Evolutionary conservation across 164 flowering plant species (phyloP).

Genomic region (Nelumbo lutea): DNA sequence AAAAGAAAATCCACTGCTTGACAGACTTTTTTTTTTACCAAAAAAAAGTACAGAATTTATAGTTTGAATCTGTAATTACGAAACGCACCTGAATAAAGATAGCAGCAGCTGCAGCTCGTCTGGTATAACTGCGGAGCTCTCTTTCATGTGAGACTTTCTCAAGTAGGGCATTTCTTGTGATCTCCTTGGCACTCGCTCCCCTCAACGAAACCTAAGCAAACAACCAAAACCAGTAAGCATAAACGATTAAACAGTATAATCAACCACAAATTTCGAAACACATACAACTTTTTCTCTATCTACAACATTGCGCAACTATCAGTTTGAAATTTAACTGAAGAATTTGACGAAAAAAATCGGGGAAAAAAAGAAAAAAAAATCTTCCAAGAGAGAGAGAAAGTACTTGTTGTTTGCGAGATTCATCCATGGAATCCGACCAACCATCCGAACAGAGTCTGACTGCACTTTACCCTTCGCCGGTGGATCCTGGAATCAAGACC

Average conservation of each 20-base stretch:
- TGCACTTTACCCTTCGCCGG: too few species aligned
- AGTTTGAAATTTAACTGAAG: too few species aligned
- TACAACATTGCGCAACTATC: too few species aligned
- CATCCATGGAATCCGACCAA: conserved; percentile 25
- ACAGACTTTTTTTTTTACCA: neutral
- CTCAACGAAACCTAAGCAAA: conserved; percentile 71
- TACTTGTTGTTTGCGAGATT: conserved; percentile 38
- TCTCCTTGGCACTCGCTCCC: conserved; percentile 88
- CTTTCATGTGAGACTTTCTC: conserved; percentile 72
- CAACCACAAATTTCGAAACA: neutral
- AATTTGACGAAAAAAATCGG: neutral
- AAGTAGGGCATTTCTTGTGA: conserved; percentile 76
- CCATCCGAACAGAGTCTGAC: neutral
- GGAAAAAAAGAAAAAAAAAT: too few species aligned
- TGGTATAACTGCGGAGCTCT: conserved; percentile 62
- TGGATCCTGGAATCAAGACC: too few species aligned
- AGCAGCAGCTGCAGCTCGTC: conserved; percentile 65
- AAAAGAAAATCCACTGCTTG: too few species aligned
- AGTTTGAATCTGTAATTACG: neutral
- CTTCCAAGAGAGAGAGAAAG: neutral
- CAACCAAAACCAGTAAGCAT: neutral
- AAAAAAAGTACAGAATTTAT: neutral
- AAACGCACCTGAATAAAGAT: conserved; percentile 62
- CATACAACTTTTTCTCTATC: neutral
- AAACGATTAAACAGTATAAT: neutral